Conservation (phyloP, 345 rosid genomes). For the Moricandia moricandioides region DNA sequence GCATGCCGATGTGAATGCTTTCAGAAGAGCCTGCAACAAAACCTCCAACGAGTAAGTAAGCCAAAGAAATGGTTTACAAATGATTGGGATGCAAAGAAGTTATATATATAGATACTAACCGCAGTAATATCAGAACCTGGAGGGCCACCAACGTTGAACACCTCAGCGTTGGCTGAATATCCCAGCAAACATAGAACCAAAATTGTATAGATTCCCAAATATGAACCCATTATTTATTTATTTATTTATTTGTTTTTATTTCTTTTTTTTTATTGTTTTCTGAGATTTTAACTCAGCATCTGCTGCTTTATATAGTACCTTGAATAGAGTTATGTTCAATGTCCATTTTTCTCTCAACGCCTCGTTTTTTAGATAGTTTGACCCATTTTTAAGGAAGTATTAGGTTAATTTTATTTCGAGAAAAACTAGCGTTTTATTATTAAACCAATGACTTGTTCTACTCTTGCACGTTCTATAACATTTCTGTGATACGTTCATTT, state of each 20-base stretch:
- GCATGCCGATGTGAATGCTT: constrained; percentile 32
- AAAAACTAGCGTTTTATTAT: neutral
- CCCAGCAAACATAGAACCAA: constrained; percentile 25
- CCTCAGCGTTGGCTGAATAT: constrained; percentile 30
- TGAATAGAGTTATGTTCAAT: neutral
- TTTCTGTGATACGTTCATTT: neutral
- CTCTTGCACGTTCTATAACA: neutral
- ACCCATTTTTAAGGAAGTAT: neutral
- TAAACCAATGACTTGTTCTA: constrained; percentile 10
- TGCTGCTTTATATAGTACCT: constrained; percentile 15
- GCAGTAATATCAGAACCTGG: constrained; percentile 32
- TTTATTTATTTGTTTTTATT: neutral
- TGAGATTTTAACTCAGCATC: neutral
- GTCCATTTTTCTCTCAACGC: constrained; percentile 1
- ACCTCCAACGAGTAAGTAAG: neutral
- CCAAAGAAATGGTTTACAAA: neutral
- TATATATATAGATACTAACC: constrained; percentile 21
- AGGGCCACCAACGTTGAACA: neutral
- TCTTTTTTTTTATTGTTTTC: neutral
- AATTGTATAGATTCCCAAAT: constrained; percentile 2
- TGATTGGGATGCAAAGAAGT: neutral
- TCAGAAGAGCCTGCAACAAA: constrained; percentile 21
- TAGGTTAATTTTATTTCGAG: neutral
- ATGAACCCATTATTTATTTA: constrained; percentile 17
- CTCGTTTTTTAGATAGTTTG: constrained; percentile 13